Conservation (phyloP, 352 stramenopile genomes). For the Globisporangium irregulare region DNA sequence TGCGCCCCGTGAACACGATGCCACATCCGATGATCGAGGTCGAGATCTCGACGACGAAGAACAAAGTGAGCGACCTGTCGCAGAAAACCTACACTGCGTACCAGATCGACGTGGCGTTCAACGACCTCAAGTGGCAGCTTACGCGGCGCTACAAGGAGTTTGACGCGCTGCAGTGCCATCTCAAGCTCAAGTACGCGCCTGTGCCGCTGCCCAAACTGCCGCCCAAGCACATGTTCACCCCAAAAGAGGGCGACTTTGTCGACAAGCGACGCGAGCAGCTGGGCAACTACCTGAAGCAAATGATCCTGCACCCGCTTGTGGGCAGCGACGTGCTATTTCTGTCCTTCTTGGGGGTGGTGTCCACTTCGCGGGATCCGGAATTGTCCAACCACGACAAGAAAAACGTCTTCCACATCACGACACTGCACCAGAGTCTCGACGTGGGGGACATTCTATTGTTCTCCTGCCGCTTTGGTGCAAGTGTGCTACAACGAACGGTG, state of each 20-base stretch:
- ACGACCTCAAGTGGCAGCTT: constrained; percentile 68
- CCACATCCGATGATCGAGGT: constrained; percentile 62
- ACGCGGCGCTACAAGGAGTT: constrained; percentile 72
- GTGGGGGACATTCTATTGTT: constrained; percentile 83
- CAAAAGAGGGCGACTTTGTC: constrained; percentile 61
- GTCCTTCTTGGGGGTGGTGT: constrained; percentile 77
- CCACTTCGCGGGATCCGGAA: constrained; percentile 57
- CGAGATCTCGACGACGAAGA: constrained; percentile 60
- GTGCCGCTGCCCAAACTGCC: constrained; percentile 43
- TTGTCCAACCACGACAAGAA: constrained; percentile 62
- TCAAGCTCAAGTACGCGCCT: constrained; percentile 41
- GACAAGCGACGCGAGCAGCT: constrained; percentile 56
- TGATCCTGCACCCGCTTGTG: constrained; percentile 44
- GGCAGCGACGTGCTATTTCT: constrained; percentile 66
- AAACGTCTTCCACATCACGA: constrained; percentile 70
- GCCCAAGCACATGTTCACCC: constrained; percentile 67
- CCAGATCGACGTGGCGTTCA: constrained; percentile 66
- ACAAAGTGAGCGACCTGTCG: constrained; percentile 76
- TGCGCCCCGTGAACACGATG: constrained; percentile 51
- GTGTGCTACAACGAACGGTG: constrained; percentile 77
- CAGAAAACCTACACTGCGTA: constrained; percentile 71
- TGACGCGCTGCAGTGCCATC: constrained; percentile 28
- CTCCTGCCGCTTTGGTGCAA: constrained; percentile 74
- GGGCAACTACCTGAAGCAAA: constrained; percentile 56
- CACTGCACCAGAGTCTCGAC: constrained; percentile 62